A percentile compares a stretch with the other conserved stretches of the same genome.
phyloP scores from a whole-genome alignment of 176 grass and related monocot species.

The Ensete ventricosum region DNA sequence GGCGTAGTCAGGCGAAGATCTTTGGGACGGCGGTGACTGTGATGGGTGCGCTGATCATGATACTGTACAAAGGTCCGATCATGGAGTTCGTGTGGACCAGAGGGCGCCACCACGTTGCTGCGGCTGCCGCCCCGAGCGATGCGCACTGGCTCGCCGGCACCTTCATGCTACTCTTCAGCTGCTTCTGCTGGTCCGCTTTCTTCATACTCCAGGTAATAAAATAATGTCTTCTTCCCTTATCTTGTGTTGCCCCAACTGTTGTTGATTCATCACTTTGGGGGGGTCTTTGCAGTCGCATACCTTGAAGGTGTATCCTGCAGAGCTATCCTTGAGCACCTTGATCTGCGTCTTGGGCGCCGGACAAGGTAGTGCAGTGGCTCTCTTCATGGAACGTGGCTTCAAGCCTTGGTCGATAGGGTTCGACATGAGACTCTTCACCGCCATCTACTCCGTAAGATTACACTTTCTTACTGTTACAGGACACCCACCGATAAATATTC shows the following conservation, averaged over 20 bases:
- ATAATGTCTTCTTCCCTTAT: neutral
- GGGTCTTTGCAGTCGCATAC: slow-evolving; percentile 39
- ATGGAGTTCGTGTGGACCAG: slow-evolving; percentile 59
- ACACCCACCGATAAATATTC: neutral
- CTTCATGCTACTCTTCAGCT: slow-evolving; percentile 44
- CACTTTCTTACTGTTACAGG: neutral
- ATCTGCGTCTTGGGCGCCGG: slow-evolving; percentile 64
- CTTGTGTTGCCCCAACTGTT: neutral
- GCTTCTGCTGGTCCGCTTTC: slow-evolving; percentile 69
- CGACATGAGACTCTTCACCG: slow-evolving; percentile 77
- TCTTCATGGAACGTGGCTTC: slow-evolving; percentile 42
- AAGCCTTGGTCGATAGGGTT: slow-evolving; percentile 70
- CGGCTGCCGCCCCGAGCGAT: neutral
- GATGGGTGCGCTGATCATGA: slow-evolving; percentile 70
- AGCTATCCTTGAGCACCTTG: slow-evolving; percentile 58
- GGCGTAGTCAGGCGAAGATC: slow-evolving; percentile 67
- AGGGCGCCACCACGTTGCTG: slow-evolving; percentile 26
- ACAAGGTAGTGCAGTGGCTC: slow-evolving; percentile 40
- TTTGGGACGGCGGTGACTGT: slow-evolving; percentile 44
- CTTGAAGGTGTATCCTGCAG: slow-evolving; percentile 58
- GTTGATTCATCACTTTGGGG: slow-evolving; percentile 30
- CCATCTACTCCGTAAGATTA: slow-evolving; percentile 35
- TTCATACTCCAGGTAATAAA: slow-evolving; percentile 62
- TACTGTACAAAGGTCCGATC: slow-evolving; percentile 61
- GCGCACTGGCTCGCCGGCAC: slow-evolving; percentile 57